Percentiles rank a stretch among this genome's conserved stretches.
These are phyloP conservation scores for Xylariomycetidae sp. DNA, from an alignment of 2,329 filamentous ascomycete genomes.

Conservation along the genomic window DNA sequence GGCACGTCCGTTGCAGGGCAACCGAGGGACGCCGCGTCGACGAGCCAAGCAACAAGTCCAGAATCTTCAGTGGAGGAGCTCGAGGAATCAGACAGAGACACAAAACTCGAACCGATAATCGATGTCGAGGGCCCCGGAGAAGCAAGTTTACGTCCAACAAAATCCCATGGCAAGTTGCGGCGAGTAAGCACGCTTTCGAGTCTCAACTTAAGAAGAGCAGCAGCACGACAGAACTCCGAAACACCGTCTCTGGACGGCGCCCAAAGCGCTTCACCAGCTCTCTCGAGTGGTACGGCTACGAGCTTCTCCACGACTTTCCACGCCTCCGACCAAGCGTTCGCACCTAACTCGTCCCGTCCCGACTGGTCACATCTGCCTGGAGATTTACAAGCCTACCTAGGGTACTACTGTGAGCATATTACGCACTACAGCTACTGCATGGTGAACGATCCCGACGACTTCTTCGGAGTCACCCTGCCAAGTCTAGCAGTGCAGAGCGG, in stretches of 20 bases:
- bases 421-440: slow-evolving; percentile 79
- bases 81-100: slow-evolving; percentile 37
- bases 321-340: slow-evolving; percentile 24
- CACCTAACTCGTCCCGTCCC: slow-evolving; percentile 22
- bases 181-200: slow-evolving; percentile 34
- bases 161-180: slow-evolving; percentile 21
- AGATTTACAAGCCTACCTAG: slow-evolving; percentile 72
- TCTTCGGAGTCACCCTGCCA: slow-evolving; percentile 67
- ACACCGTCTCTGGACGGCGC: slow-evolving; percentile 45
- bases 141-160: slow-evolving; percentile 14
- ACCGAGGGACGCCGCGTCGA: slow-evolving; percentile 31
- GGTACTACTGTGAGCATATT: slow-evolving; percentile 72
- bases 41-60: slow-evolving; percentile 40
- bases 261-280: slow-evolving; percentile 47
- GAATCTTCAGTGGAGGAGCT: slow-evolving; percentile 50
- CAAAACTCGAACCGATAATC: slow-evolving; percentile 45
- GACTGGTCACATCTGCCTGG: slow-evolving; percentile 56
- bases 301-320: slow-evolving; percentile 29
- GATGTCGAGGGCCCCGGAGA: slow-evolving; percentile 48
- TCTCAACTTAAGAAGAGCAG: slow-evolving; percentile 28
- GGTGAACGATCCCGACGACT: slow-evolving; percentile 62
- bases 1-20: slow-evolving; percentile 26
- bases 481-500: slow-evolving; percentile 57
- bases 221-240: slow-evolving; percentile 44
- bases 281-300: slow-evolving; percentile 38